Evolutionary conservation across 768 basidiomycete genomes (phyloP).

Genomic region (Agaricus blazei): DNA sequence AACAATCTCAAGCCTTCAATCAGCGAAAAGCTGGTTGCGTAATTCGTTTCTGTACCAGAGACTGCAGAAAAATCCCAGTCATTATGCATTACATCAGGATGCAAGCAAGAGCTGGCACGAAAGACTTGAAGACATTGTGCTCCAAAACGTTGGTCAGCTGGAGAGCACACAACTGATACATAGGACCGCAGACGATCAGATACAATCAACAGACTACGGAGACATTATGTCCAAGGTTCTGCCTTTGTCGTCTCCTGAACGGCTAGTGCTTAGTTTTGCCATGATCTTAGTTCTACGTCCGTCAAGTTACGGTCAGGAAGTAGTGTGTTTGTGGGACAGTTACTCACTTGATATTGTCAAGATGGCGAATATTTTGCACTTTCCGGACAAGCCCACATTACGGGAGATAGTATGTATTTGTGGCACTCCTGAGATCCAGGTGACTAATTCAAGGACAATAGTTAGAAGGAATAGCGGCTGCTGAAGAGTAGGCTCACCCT

Average conservation of each 20-base stretch:
- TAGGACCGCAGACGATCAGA: slow-evolving; percentile 27
- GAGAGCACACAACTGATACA: slow-evolving; percentile 56
- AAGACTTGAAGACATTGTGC: slow-evolving; percentile 68
- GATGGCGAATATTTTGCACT: slow-evolving; percentile 64
- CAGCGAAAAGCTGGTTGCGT: slow-evolving; percentile 79
- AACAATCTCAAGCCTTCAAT: slow-evolving; percentile 66
- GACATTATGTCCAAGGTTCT: slow-evolving; percentile 83
- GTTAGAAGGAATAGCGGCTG: slow-evolving; percentile 60
- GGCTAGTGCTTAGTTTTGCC: slow-evolving; percentile 4
- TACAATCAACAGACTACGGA: slow-evolving; percentile 65
- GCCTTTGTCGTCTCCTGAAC: neutral
- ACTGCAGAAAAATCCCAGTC: slow-evolving; percentile 74
- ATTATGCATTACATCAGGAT: slow-evolving; percentile 56
- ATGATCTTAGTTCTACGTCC: slow-evolving; percentile 60
- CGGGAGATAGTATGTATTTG: slow-evolving; percentile 59
- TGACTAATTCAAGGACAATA: slow-evolving; percentile 18
- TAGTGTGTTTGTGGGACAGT: neutral
- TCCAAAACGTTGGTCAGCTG: slow-evolving; percentile 56
- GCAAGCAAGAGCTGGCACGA: slow-evolving; percentile 53
- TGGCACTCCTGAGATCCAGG: neutral
- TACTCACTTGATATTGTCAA: slow-evolving; percentile 19
- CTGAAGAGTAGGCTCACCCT: slow-evolving; percentile 54
- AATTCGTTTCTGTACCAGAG: slow-evolving; percentile 85
- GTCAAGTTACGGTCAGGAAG: slow-evolving; percentile 53
- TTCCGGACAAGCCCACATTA: slow-evolving; percentile 49